These are phyloP conservation scores for Schrenkiella parvula DNA, from an alignment of 345 rosid genomes.

Conservation along the genomic window DNA sequence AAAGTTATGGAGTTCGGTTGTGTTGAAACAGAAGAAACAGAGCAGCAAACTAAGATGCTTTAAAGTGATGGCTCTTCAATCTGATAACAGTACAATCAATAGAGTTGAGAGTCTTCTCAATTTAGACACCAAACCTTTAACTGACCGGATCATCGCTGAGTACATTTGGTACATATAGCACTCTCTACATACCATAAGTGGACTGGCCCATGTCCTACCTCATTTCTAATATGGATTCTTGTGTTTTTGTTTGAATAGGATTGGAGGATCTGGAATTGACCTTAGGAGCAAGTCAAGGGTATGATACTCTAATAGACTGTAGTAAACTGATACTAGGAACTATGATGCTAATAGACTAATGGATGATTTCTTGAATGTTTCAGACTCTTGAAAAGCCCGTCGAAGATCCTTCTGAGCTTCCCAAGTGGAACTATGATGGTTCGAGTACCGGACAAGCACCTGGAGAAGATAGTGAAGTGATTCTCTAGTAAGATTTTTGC, in stretches of 20 bases:
- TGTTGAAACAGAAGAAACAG: constrained; percentile 68
- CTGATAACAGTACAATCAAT: constrained; percentile 64
- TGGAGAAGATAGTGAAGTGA: constrained; percentile 98
- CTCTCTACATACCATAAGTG: not conserved
- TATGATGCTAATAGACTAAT: not conserved
- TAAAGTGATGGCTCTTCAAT: constrained; percentile 58
- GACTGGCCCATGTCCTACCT: not conserved
- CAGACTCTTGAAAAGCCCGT: constrained; percentile 87
- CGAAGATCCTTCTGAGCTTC: constrained; percentile 90
- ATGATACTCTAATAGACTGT: constrained; percentile 18
- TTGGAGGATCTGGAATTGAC: constrained; percentile 89
- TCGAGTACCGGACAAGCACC: constrained; percentile 98
- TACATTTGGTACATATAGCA: constrained; percentile 71
- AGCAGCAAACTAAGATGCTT: constrained; percentile 44
- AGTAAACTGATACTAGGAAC: not conserved
- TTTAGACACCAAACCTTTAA: constrained; percentile 74
- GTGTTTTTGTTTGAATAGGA: constrained; percentile 43
- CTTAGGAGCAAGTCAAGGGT: constrained; percentile 96
- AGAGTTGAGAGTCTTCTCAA: constrained; percentile 75
- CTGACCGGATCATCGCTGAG: constrained; percentile 87
- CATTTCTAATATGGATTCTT: not conserved
- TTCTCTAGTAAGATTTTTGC: constrained; percentile 67
- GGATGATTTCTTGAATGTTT: constrained; percentile 6
- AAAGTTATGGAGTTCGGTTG: constrained; percentile 62
- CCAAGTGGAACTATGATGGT: constrained; percentile 99